Evolutionary conservation across 2,329 filamentous ascomycete species (phyloP), one percentile per base, ranked within the genome.

Genomic region (Paecilomyces dactylethromorphus): DNA sequence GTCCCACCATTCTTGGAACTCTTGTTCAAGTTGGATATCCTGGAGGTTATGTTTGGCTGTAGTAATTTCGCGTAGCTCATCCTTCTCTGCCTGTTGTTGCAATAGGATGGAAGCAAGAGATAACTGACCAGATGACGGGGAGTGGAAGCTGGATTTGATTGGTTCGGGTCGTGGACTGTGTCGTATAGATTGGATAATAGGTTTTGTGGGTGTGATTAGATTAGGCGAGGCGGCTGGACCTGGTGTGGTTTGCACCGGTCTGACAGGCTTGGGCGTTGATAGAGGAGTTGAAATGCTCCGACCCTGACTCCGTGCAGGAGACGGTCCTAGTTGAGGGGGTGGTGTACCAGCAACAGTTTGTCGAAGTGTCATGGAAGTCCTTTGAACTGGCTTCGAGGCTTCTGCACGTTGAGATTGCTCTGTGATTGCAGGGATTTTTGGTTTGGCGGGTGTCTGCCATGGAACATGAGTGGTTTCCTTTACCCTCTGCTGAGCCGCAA

Each of bases 21-120:
- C 91, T 70, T 99, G 94, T 74, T 99, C 94, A 64, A 94, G 87
- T 72, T 99, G 94, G 60, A 99, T 99, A 63, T 97, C 94, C 69
- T 95, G 87, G 31, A 99, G 78, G 63, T 90, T 94, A 58, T 93
- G 84, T 76, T 96, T 97, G 1, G 92, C 90, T 13, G 73, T 76
- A 11, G 87, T 87, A 0, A 92, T 91, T 70, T 96, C 92, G 56
- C 86, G 88, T 61, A 95, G 87, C 18, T 85, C 84, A 59, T 91
- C 86, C 69, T 95, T 94, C 71, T 97, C 92, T 8, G 85, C 85
- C 71, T 88, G 86, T 74, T 99, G 92, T 68, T 96, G 87, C 7
- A 87, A 87, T 13, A 97, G 88, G 59, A 99, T 99, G 64, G 96
- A 91, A 15, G 87, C 85, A 77, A 99, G 88, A 33, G 88, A 92